Conservation (phyloP, 2,329 filamentous ascomycete species). For the Clonostachys sp. region DNA sequence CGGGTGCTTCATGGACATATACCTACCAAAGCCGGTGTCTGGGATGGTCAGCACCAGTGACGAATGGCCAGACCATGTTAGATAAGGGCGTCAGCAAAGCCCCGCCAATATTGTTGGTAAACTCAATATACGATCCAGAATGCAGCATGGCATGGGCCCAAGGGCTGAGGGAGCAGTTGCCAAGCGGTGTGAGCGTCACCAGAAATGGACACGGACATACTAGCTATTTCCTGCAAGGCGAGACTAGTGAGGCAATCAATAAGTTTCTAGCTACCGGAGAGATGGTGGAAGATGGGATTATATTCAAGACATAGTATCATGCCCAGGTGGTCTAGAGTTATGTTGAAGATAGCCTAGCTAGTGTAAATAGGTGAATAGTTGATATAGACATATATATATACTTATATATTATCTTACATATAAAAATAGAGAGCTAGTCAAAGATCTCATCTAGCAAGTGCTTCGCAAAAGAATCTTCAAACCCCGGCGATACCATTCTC, state of each 20-base stretch:
- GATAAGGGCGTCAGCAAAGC: not conserved
- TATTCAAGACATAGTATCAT: constrained; percentile 7
- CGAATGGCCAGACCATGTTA: constrained; percentile 7
- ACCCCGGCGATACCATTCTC: no score
- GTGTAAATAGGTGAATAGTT: no score
- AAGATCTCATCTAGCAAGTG: no score
- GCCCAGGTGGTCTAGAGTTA: no score
- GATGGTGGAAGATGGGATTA: constrained; percentile 11
- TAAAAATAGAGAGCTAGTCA: no score
- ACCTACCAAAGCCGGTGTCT: constrained; percentile 10
- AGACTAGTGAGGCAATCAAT: constrained; percentile 12
- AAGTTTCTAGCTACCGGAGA: constrained; percentile 10
- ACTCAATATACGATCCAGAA: constrained; percentile 11
- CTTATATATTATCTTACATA: no score
- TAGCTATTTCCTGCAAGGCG: constrained; percentile 8
- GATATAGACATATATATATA: no score
- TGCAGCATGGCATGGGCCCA: constrained; percentile 11
- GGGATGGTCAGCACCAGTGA: constrained; percentile 11
- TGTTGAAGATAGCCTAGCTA: no score
- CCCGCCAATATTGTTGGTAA: constrained; percentile 9
- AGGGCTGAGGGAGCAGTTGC: constrained; percentile 10
- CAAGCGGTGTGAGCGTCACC: constrained; percentile 10
- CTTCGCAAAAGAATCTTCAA: no score
- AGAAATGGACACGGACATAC: constrained; percentile 15
- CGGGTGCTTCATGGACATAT: constrained; percentile 7